These are phyloP conservation scores for Geotrichum citri-aurantii DNA, from an alignment of 1,139 yeast genomes.

Conservation along the genomic window DNA sequence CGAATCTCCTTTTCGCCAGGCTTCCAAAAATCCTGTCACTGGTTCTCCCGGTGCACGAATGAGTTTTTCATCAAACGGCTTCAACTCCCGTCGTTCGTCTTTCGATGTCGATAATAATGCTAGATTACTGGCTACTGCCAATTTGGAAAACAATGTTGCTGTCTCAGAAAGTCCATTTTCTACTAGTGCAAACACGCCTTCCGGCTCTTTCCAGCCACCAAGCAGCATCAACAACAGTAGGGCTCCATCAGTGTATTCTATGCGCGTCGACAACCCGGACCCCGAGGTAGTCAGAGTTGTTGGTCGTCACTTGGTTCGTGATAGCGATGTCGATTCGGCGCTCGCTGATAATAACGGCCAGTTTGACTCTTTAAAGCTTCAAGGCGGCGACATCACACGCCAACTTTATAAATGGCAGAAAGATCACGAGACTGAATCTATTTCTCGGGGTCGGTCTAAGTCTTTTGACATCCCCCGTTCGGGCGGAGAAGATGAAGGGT, in stretches of 20 bases:
- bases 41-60: conserved; percentile 14
- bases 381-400: conserved; percentile 84
- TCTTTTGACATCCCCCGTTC: conserved; percentile 39
- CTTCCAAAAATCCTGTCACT: conserved; percentile 25
- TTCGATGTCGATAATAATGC: conserved; percentile 12
- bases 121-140: background rate
- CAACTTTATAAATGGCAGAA: conserved; percentile 71
- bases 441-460: conserved; percentile 33
- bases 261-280: conserved; percentile 43
- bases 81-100: conserved; percentile 16
- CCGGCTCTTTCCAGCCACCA: conserved; percentile 3
- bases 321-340: conserved; percentile 17
- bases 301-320: conserved; percentile 50
- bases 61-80: conserved; percentile 4
- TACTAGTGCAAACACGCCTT: conserved; percentile 10
- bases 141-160: background rate
- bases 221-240: conserved; percentile 6
- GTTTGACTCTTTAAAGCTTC: conserved; percentile 55
- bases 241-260: conserved; percentile 17
- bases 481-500: conserved; percentile 29
- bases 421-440: conserved; percentile 41
- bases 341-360: conserved; percentile 30
- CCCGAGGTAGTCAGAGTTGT: conserved; percentile 51
- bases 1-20: conserved; percentile 29
- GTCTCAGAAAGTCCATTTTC: conserved; percentile 10